phyloP scores from a whole-genome alignment of 116 monocot species.

The Iris pallida region DNA sequence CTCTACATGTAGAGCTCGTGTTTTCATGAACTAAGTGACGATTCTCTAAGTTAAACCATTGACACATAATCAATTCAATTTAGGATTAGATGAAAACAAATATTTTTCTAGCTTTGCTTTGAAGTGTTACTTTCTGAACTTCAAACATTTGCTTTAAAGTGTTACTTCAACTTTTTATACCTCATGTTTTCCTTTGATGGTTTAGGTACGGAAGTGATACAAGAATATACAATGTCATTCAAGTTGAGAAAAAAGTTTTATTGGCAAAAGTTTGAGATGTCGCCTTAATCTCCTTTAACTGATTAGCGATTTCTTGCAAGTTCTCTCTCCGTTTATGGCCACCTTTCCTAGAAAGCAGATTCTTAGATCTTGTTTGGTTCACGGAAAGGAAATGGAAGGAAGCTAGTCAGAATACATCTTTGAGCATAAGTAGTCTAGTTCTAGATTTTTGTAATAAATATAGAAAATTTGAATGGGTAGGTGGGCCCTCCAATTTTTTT shows the following conservation, averaged over 20 bases:
- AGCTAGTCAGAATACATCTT: too few relatives aligned
- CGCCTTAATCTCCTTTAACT: conserved; percentile 43
- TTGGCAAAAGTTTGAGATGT: conserved; percentile 38
- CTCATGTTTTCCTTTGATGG: background rate
- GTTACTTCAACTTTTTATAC: background rate
- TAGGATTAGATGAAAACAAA: too few relatives aligned
- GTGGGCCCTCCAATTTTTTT: too few relatives aligned
- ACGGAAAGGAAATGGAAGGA: background rate
- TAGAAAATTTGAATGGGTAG: background rate
- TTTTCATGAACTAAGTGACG: too few relatives aligned
- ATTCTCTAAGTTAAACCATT: background rate
- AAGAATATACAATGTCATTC: conserved; percentile 44
- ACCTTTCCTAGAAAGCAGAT: background rate
- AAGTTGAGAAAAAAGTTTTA: conserved; percentile 35
- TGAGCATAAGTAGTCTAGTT: too few relatives aligned
- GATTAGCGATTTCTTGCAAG: conserved; percentile 45
- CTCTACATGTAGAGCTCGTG: too few relatives aligned
- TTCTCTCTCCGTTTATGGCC: background rate
- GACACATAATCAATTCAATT: conserved; percentile 13
- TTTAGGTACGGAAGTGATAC: conserved; percentile 34
- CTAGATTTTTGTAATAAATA: too few relatives aligned
- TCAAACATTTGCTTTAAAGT: too few relatives aligned
- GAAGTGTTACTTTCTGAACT: too few relatives aligned
- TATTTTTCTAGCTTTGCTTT: too few relatives aligned
- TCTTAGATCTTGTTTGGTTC: too few relatives aligned